These are phyloP conservation scores for Ogataea paraovalis DNA, from an alignment of 805 yeast species.

Conservation along the genomic window DNA sequence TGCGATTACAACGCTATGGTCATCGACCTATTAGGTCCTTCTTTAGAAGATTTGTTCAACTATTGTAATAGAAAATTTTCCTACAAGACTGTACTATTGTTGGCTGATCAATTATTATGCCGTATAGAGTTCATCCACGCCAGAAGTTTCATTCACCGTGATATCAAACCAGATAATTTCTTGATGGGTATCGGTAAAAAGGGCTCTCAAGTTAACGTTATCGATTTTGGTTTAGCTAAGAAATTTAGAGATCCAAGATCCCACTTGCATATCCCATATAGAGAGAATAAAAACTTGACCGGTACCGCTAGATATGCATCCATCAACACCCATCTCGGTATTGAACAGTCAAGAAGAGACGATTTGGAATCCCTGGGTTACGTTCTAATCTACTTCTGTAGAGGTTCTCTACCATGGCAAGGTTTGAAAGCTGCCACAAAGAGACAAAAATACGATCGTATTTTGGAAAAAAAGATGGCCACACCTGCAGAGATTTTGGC, in stretches of 20 bases:
- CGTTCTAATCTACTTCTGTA: slow-evolving; percentile 88
- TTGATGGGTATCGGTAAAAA: slow-evolving; percentile 88
- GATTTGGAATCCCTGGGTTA: slow-evolving; percentile 94
- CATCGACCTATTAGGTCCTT: slow-evolving; percentile 91
- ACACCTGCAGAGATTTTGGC: slow-evolving; percentile 84
- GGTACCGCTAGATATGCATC: slow-evolving; percentile 98
- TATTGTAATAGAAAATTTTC: slow-evolving; percentile 93
- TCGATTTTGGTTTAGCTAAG: slow-evolving; percentile 91
- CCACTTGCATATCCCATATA: slow-evolving; percentile 90
- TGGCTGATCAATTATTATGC: slow-evolving; percentile 92
- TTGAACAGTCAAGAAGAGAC: slow-evolving; percentile 95
- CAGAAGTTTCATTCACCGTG: slow-evolving; percentile 82
- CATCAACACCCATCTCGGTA: slow-evolving; percentile 93
- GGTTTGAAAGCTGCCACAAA: slow-evolving; percentile 96
- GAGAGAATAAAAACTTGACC: slow-evolving; percentile 92
- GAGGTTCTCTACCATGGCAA: slow-evolving; percentile 98
- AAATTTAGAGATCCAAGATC: slow-evolving; percentile 93
- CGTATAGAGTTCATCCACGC: slow-evolving; percentile 96
- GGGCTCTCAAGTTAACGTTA: slow-evolving; percentile 92
- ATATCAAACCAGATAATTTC: slow-evolving; percentile 80
- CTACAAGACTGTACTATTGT: slow-evolving; percentile 83
- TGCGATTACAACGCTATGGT: slow-evolving; percentile 97
- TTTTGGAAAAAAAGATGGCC: slow-evolving; percentile 90
- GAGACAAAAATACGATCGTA: slow-evolving; percentile 94
- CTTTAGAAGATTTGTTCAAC: slow-evolving; percentile 91